phyloP scores from a whole-genome alignment of 306 rosid genomes.

The Acacia melanoxylon region DNA sequence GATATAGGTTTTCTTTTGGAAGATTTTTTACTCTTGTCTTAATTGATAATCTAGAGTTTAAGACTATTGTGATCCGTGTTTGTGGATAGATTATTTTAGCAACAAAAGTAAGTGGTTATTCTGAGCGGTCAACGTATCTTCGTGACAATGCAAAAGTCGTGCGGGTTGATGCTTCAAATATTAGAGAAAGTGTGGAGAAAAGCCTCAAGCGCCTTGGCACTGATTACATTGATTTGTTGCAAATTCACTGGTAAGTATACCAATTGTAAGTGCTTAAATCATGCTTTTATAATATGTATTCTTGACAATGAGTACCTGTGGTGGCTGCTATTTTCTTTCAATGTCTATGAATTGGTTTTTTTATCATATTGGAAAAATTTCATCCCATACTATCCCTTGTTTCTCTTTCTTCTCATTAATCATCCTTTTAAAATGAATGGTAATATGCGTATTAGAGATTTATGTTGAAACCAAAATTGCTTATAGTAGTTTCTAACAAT shows the following conservation, averaged over 20 bases:
- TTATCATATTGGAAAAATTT: neutral
- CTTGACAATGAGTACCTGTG: neutral
- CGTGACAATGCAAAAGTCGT: constrained; percentile 68
- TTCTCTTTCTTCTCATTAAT: neutral
- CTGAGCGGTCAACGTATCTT: constrained; percentile 58
- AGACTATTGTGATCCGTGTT: constrained; percentile 24
- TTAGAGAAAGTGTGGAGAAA: constrained; percentile 91
- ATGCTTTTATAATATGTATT: neutral
- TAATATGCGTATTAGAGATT: neutral
- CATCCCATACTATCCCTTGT: neutral
- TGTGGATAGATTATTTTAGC: constrained; percentile 68
- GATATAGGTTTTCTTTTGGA: neutral
- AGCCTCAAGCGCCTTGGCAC: constrained; percentile 89
- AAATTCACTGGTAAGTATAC: constrained; percentile 85
- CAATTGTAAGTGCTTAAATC: neutral
- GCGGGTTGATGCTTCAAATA: constrained; percentile 84
- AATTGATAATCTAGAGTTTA: constrained; percentile 9
- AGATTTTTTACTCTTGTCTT: neutral
- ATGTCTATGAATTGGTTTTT: neutral
- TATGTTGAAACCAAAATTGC: neutral
- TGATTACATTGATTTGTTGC: constrained; percentile 90
- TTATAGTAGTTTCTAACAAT: neutral
- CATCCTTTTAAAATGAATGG: neutral
- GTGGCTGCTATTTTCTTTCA: neutral
- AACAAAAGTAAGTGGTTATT: constrained; percentile 83